Evolutionary conservation across 169 alveolate genomes (phyloP).

Genomic region (Babesia bovis): DNA sequence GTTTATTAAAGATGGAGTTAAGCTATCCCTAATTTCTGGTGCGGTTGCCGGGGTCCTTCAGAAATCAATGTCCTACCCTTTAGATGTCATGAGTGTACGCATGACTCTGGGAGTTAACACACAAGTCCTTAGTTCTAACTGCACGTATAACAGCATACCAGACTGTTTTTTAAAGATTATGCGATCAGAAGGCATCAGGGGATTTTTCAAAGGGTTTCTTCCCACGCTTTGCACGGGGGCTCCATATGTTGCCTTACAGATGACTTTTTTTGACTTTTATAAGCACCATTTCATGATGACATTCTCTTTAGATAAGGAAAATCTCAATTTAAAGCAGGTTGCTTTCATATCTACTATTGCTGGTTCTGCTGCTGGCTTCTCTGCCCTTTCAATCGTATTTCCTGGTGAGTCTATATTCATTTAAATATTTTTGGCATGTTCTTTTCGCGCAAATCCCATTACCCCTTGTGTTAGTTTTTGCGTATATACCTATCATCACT

Average conservation of each 20-base stretch:
- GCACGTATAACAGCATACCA: constrained; percentile 60
- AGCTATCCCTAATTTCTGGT: constrained; percentile 77
- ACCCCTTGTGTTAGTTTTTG: neutral
- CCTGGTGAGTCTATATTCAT: constrained; percentile 61
- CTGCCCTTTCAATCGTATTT: constrained; percentile 62
- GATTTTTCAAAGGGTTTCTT: constrained; percentile 81
- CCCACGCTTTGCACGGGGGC: constrained; percentile 83
- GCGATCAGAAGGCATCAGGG: constrained; percentile 80
- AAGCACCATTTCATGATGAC: constrained; percentile 38
- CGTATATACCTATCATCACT: neutral
- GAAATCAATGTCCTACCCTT: constrained; percentile 80
- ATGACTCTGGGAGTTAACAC: constrained; percentile 85
- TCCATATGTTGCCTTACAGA: constrained; percentile 85
- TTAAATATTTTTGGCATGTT: constrained; percentile 32
- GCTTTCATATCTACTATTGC: constrained; percentile 63
- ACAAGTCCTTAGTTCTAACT: constrained; percentile 58
- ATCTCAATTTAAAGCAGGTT: constrained; percentile 54
- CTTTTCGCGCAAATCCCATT: neutral
- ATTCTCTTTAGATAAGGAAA: constrained; percentile 8
- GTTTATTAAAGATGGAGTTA: constrained; percentile 27
- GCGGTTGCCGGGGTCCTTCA: constrained; percentile 83
- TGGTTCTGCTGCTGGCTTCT: constrained; percentile 69
- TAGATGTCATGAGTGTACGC: constrained; percentile 83
- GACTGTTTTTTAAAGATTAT: constrained; percentile 73
- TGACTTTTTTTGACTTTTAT: constrained; percentile 80